Evolutionary conservation across 2,329 filamentous ascomycete species (phyloP).

Genomic region (Onygena corvina): DNA sequence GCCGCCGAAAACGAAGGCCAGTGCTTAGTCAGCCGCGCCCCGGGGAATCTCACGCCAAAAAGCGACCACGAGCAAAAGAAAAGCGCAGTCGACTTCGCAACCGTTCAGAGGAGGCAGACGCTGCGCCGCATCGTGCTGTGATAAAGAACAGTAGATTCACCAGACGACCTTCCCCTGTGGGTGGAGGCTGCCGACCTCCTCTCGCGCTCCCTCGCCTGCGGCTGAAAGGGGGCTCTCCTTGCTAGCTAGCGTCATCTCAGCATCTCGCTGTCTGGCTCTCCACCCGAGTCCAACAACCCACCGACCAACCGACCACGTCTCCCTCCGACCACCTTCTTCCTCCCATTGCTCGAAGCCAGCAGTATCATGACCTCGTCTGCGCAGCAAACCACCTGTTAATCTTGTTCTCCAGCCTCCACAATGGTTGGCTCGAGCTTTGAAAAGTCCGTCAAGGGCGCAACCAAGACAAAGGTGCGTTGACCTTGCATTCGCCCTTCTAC

Average conservation of each 20-base stretch:
- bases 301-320: not conserved
- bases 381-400: not conserved
- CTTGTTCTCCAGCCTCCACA: not conserved
- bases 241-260: not conserved
- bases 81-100: not conserved
- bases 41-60: not conserved
- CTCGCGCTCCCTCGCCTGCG: no score
- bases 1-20: not conserved
- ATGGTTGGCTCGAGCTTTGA: conserved; percentile 70
- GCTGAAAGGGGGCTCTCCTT: conserved; percentile 5
- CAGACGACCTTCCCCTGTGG: not conserved
- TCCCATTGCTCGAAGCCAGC: not conserved
- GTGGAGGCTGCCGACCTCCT: no score
- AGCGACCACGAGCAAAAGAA: not conserved
- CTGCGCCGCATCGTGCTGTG: no score
- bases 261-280: not conserved
- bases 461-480: conserved; percentile 73
- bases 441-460: conserved; percentile 97
- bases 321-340: not conserved
- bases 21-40: conserved; percentile 1
- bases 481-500: not conserved
- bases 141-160: not conserved
- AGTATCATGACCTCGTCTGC: conserved; percentile 1
- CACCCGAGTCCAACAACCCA: no score
- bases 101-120: not conserved